Percentiles rank a stretch among this genome's conserved stretches.
These are phyloP conservation scores for Tephrocybe sp. DNA, from an alignment of 768 basidiomycete genomes.

Conservation along the genomic window DNA sequence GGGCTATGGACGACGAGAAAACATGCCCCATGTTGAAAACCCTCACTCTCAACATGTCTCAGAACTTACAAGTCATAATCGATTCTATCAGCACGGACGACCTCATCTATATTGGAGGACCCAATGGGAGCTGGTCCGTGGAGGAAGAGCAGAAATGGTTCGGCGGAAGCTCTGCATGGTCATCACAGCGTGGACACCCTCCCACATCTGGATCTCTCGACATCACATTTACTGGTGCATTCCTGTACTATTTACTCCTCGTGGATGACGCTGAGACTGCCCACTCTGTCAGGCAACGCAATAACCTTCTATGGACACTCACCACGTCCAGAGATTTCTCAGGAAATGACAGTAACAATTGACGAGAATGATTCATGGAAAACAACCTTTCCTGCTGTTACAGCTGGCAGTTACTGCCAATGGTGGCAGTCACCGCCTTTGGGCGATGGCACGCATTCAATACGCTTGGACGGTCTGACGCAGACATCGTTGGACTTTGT, in stretches of 20 bases:
- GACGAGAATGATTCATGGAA: not conserved
- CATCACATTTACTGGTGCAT: constrained; percentile 2
- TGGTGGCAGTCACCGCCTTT: constrained; percentile 6
- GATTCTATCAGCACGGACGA: not conserved
- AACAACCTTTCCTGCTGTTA: not conserved
- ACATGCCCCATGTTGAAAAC: too few relatives aligned
- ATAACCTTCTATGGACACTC: constrained; percentile 2
- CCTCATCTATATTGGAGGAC: not conserved
- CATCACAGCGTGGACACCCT: too few relatives aligned
- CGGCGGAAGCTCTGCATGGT: not conserved
- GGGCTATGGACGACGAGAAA: too few relatives aligned
- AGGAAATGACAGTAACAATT: constrained; percentile 1
- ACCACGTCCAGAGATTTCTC: not conserved
- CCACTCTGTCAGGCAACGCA: not conserved
- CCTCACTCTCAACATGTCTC: not conserved
- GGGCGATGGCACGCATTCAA: not conserved
- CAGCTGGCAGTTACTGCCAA: constrained; percentile 4
- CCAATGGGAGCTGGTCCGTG: not conserved
- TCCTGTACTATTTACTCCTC: not conserved
- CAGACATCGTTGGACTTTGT: not conserved
- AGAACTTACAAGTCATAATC: not conserved
- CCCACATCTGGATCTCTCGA: not conserved
- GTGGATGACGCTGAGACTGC: not conserved
- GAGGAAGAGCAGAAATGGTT: not conserved
- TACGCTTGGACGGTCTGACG: not conserved